These are phyloP conservation scores for Boechera retrofracta DNA, from an alignment of 345 rosid genomes.

Conservation along the genomic window DNA sequence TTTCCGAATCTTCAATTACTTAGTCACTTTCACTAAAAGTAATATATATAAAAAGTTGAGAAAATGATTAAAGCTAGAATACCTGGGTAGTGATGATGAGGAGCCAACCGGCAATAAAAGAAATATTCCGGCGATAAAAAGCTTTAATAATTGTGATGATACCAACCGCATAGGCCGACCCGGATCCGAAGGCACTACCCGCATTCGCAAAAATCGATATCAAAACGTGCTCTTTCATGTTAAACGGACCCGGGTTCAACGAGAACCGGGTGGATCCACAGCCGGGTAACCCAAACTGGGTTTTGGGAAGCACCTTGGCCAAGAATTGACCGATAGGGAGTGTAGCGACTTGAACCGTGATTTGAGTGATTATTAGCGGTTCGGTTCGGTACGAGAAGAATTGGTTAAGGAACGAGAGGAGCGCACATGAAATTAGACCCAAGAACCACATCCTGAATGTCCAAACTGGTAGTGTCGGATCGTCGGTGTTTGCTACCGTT, in stretches of 20 bases:
- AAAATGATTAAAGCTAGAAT: neutral
- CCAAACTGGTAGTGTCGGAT: slow-evolving; percentile 79
- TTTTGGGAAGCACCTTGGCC: slow-evolving; percentile 62
- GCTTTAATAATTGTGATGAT: slow-evolving; percentile 78
- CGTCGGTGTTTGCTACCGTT: slow-evolving; percentile 79
- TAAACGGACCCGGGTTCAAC: slow-evolving; percentile 83
- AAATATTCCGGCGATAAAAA: slow-evolving; percentile 63
- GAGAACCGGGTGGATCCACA: slow-evolving; percentile 63
- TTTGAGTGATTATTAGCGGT: slow-evolving; percentile 81
- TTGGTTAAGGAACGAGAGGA: slow-evolving; percentile 81
- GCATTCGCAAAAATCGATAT: slow-evolving; percentile 86
- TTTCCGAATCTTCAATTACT: neutral
- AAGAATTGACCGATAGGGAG: slow-evolving; percentile 82
- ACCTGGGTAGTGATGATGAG: too few relatives aligned
- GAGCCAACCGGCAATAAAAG: slow-evolving; percentile 56
- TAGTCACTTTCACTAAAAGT: neutral
- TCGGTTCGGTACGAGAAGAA: slow-evolving; percentile 85
- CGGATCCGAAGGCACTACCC: slow-evolving; percentile 79
- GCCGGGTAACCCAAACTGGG: slow-evolving; percentile 64
- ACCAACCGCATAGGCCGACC: slow-evolving; percentile 71
- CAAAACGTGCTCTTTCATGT: slow-evolving; percentile 85
- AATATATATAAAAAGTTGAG: neutral
- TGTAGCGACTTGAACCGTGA: slow-evolving; percentile 74
- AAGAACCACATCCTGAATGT: slow-evolving; percentile 90
- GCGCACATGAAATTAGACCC: slow-evolving; percentile 68